Base-by-base conservation (phyloP, 2,329 filamentous ascomycete genomes). In the Calonectria montana region DNA sequence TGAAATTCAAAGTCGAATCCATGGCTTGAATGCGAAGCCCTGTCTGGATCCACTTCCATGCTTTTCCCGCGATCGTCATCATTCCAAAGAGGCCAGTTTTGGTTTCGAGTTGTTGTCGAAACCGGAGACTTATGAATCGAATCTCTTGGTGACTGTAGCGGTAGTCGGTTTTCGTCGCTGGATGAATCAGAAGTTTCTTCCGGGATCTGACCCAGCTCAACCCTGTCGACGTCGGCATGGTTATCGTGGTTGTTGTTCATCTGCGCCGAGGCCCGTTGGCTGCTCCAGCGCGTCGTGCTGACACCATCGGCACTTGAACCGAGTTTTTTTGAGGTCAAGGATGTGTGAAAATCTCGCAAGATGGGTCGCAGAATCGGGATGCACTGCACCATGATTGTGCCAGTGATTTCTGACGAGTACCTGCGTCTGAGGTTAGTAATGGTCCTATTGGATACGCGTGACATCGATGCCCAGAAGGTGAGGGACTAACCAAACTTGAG, bases 321-420 rank as follows among this genome's bases (percentile, higher is more conserved):
- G 15, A 79, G 72, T 39, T 70, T 76, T 45, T 70, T 70, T 3
- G 77, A 79, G 9, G 77, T 79, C 9, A 76, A 45, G 21, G 77
- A 77, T 18, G 73, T 77, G 68, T 78, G 77, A 1, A 79, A 73
- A 39, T 77, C 77, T 55, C 74, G 73, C 7, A 89, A 73, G 23
- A 89, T 83, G 0, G 87, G 86, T 12, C 88, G 84, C 9, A 89
- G 76, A 18, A 89, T 85, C 2, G 88, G 88, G 3, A 89, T 86
- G 71, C 86, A 89, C 74, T 89, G 87, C 4, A 89, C 88, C 50
- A 89, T 88, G 73, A 89, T 88, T 29, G 88, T 89, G 65, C 87
- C 87, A 10, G 86, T 83, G 65, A 89, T 82, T 78, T 89, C 88
- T 18, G 87, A 87, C 0, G 86, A 88, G 78, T 88, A 85, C 80